Evolutionary conservation across 805 yeast species (phyloP), one percentile per base, ranked within the genome.

Genomic region (Starmerella geochares): DNA sequence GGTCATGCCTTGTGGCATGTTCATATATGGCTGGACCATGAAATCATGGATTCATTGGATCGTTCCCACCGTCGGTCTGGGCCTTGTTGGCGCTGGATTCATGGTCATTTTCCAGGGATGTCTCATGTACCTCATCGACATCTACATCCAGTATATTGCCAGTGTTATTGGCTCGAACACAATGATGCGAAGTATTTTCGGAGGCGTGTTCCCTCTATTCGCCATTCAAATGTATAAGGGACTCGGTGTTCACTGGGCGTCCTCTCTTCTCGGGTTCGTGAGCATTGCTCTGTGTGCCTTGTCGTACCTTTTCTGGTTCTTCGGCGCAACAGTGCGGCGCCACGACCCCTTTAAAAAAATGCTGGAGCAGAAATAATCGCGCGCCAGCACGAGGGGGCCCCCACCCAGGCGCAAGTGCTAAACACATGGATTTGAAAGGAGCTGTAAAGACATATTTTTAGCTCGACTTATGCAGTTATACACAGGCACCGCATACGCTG

Each of bases 1-100:
- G 67, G 53, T 72, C 32, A 68, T 78, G 64, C 75, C 80, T 1
- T 68, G 66, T 17, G 82, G 82, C 11, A 66, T 79, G 39, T 77
- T 81, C 58, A 64, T 80, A 61, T 71, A 78, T 58, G 83, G 81
- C 11, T 81, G 86, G 86, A 69, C 82, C 0, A 74, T 78, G 49
- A 58, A 62, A 24, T 63, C 65, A 43, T 55, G 55, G 8, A 62
- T 73, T 17, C 77, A 68, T 40, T 77, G 80, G 80, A 62, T 73
- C n/a, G 76, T 72, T 7, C 84, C 81, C 16, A 69, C 73, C 63
- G 63, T 79, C 33, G 83, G 80, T 6, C 71, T 80, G 13, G 67
- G 69, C 11, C 56, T 74, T 17, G 72, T 76, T 50, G 78, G 78
- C 6, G 58, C 68, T 48, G 83, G 82, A 10, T 70, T 79, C 57